Conservation (phyloP, 805 yeast species). For the Isabelozyma pseudorhagii region DNA sequence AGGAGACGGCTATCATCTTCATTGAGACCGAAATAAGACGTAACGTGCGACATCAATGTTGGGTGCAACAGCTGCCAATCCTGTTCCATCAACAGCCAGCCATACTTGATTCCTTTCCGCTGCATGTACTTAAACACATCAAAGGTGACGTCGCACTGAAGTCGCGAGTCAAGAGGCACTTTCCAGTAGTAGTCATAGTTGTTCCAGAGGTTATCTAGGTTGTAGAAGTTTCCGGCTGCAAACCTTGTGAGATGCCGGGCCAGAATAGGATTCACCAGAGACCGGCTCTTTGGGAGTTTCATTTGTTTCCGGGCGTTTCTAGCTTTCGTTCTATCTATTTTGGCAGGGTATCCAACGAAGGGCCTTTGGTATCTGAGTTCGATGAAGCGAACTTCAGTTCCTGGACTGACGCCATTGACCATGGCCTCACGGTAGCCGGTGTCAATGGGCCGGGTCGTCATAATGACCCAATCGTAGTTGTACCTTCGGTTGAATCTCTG, state of each 20-base stretch:
- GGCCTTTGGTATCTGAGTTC: slow-evolving; percentile 9
- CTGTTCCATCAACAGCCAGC: slow-evolving; percentile 11
- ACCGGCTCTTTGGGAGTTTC: slow-evolving; percentile 19
- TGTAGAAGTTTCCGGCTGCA: slow-evolving; percentile 17
- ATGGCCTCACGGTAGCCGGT: slow-evolving; percentile 10
- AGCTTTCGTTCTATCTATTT: slow-evolving; percentile 21
- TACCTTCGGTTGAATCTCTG: slow-evolving; percentile 19
- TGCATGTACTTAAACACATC: slow-evolving; percentile 22
- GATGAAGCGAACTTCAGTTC: slow-evolving; percentile 13
- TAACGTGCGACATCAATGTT: slow-evolving; percentile 4
- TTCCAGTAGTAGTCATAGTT: slow-evolving; percentile 25
- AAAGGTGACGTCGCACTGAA: slow-evolving; percentile 21
- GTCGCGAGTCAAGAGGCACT: slow-evolving; percentile 18
- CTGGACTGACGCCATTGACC: slow-evolving; percentile 11
- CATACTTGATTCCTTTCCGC: slow-evolving; percentile 17
- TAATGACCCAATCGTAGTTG: slow-evolving; percentile 24
- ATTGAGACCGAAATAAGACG: slow-evolving; percentile 1
- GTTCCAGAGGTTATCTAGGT: slow-evolving; percentile 13
- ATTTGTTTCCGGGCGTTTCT: slow-evolving; percentile 19
- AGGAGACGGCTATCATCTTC: slow-evolving; percentile 1
- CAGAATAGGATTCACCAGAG: slow-evolving; percentile 21
- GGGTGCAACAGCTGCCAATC: slow-evolving; percentile 8
- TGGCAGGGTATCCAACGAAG: slow-evolving; percentile 14
- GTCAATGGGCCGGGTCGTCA: slow-evolving; percentile 13
- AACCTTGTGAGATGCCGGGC: slow-evolving; percentile 19